phyloP scores from a whole-genome alignment of 2,329 filamentous ascomycete species.

The Apiospora aurea region DNA sequence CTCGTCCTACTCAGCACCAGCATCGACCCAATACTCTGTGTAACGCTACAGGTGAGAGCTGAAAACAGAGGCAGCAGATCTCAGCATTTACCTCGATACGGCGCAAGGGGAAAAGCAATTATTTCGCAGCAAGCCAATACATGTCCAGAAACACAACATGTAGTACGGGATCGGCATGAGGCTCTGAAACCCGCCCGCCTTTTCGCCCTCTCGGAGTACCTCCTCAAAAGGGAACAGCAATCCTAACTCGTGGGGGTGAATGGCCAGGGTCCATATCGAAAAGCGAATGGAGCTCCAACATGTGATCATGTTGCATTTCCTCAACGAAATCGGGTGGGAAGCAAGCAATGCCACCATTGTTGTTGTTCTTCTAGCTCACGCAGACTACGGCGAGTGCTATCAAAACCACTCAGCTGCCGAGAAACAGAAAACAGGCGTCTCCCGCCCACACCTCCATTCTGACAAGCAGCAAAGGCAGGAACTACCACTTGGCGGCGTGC shows the following conservation, averaged over 20 bases:
- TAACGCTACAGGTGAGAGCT: not conserved
- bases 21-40: too few relatives aligned
- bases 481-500: not conserved
- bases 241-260: conserved; percentile 12
- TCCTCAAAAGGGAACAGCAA: conserved; percentile 12
- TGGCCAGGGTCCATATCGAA: conserved; percentile 4
- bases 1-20: not conserved
- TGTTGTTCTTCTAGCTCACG: not conserved
- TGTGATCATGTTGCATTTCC: conserved; percentile 16
- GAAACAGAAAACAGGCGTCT: not conserved
- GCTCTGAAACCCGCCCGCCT: conserved; percentile 14
- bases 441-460: not conserved
- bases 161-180: not conserved
- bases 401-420: not conserved
- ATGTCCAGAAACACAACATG: not conserved
- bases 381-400: not conserved
- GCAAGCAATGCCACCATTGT: not conserved
- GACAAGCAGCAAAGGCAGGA: not conserved
- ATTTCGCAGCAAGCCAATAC: not conserved
- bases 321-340: not conserved
- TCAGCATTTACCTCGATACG: conserved; percentile 1
- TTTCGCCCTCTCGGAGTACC: conserved; percentile 11
- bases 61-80: not conserved
- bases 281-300: not conserved
- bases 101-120: not conserved